phyloP scores from a whole-genome alignment of 805 yeast genomes.

The Trichomonascus vanleenenianus region DNA sequence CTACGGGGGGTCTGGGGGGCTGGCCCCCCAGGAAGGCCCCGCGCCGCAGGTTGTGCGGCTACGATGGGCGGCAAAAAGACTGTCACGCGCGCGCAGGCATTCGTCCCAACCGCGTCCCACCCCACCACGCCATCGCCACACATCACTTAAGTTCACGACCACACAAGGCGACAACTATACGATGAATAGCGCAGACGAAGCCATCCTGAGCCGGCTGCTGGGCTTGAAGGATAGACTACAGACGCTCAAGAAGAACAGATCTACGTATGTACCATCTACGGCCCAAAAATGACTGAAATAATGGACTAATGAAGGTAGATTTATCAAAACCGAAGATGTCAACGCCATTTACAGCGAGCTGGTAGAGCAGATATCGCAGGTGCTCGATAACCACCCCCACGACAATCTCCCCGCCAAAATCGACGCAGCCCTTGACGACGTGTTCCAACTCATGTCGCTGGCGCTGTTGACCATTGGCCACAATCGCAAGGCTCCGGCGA shows the following conservation, averaged over 20 bases:
- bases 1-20: too few relatives aligned
- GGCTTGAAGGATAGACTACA: not conserved
- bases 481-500: slow-evolving; percentile 86
- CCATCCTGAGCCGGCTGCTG: not conserved
- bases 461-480: slow-evolving; percentile 90
- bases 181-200: slow-evolving; percentile 5
- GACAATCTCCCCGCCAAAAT: slow-evolving; percentile 35
- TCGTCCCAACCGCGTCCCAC: too few relatives aligned
- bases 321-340: slow-evolving; percentile 28
- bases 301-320: slow-evolving; percentile 11
- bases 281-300: not conserved
- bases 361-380: slow-evolving; percentile 24
- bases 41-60: too few relatives aligned
- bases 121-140: not conserved
- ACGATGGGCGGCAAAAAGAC: too few relatives aligned
- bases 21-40: too few relatives aligned
- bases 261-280: slow-evolving; percentile 2
- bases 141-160: not conserved
- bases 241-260: slow-evolving; percentile 2
- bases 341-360: slow-evolving; percentile 23
- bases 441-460: slow-evolving; percentile 77
- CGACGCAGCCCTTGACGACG: slow-evolving; percentile 76
- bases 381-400: slow-evolving; percentile 26
- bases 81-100: too few relatives aligned
- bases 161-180: slow-evolving; percentile 17